Evolutionary conservation across 306 rosid species (phyloP).

Genomic region (Lathyrus oleraceus): DNA sequence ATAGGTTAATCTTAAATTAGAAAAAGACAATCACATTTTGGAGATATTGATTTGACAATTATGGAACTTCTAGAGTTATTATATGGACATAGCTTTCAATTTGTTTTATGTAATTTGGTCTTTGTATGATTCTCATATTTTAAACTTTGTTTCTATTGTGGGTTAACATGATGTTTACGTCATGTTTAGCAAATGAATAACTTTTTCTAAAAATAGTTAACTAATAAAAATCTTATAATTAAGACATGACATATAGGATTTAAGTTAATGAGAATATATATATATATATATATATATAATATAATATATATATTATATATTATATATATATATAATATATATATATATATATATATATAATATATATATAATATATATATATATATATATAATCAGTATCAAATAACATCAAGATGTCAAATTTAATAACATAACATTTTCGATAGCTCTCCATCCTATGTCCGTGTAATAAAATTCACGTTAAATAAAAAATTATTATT

Average conservation of each 20-base stretch:
- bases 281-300: no score
- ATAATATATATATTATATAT: no score
- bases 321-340: no score
- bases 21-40: slow-evolving; percentile 33
- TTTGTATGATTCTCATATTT: slow-evolving; percentile 12
- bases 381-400: no score
- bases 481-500: no score
- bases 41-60: slow-evolving; percentile 50
- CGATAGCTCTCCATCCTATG: no score
- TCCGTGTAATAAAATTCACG: no score
- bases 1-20: slow-evolving; percentile 39
- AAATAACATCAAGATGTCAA: no score
- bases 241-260: not conserved
- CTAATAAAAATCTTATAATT: not conserved
- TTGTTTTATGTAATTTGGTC: slow-evolving; percentile 23
- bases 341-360: no score
- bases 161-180: slow-evolving; percentile 47
- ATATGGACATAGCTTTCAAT: slow-evolving; percentile 32
- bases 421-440: no score
- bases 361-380: no score
- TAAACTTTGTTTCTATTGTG: slow-evolving; percentile 32
- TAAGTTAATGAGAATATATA: no score
- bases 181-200: slow-evolving; percentile 42
- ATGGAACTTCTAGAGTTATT: slow-evolving; percentile 21
- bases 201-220: not conserved